Evolutionary conservation across 495 filamentous ascomycete genomes (phyloP).

Genomic region (Penicillium alfredii): DNA sequence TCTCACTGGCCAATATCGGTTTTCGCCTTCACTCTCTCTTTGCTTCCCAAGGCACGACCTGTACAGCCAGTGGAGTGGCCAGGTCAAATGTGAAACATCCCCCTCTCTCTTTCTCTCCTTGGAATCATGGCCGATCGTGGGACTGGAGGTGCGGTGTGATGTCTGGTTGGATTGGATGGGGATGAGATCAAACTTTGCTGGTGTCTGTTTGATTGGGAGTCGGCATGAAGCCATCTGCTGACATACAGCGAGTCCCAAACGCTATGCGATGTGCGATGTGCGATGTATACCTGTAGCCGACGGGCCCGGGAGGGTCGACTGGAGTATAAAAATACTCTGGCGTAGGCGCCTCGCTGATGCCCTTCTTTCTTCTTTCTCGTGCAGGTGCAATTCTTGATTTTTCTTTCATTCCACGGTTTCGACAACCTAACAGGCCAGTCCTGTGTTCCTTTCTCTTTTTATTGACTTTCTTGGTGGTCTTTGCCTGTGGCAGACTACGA

Average conservation of each 20-base stretch:
- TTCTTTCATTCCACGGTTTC: slow-evolving; percentile 20
- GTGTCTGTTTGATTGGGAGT: slow-evolving; percentile 22
- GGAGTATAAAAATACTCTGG: too few relatives aligned
- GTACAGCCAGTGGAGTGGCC: slow-evolving; percentile 1
- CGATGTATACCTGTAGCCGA: too few relatives aligned
- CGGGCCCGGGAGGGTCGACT: too few relatives aligned
- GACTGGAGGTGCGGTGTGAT: not conserved
- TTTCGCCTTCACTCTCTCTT: slow-evolving; percentile 7
- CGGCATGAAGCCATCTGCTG: slow-evolving; percentile 2
- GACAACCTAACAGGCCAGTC: slow-evolving; percentile 34
- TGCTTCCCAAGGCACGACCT: slow-evolving; percentile 1
- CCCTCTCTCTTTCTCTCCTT: too few relatives aligned
- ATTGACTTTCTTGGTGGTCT: slow-evolving; percentile 16
- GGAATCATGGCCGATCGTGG: too few relatives aligned
- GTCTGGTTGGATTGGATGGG: slow-evolving; percentile 2
- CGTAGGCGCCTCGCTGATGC: too few relatives aligned
- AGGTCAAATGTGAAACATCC: slow-evolving; percentile 18
- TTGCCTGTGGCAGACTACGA: slow-evolving; percentile 34
- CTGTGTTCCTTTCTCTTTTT: slow-evolving; percentile 31
- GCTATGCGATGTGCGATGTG: too few relatives aligned
- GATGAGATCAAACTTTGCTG: slow-evolving; percentile 14
- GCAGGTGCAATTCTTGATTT: slow-evolving; percentile 23
- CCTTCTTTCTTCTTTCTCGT: slow-evolving; percentile 10
- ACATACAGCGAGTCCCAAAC: too few relatives aligned
- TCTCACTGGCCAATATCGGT: slow-evolving; percentile 12